Percentiles rank a stretch among this genome's conserved stretches.
Conservation (phyloP, 345 rosid species). For the Brassica cretica region DNA sequence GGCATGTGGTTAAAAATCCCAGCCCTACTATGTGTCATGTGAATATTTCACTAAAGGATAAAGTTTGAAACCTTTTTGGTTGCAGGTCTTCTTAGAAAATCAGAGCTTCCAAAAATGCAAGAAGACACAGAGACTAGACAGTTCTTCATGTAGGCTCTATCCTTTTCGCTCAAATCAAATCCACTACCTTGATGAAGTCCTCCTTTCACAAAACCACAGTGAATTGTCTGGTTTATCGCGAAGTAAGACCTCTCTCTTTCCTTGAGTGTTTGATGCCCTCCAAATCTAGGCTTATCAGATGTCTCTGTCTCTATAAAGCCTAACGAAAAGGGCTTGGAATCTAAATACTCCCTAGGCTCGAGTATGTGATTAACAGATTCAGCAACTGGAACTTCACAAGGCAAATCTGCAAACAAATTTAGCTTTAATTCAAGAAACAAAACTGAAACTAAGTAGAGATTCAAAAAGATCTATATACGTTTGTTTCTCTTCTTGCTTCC, state of each 20-base stretch:
- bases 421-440: constrained; percentile 8
- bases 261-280: constrained; percentile 75
- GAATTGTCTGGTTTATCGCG: constrained; percentile 66
- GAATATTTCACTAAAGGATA: too few relatives aligned
- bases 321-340: constrained; percentile 58
- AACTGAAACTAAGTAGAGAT: background rate
- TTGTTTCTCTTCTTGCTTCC: constrained; percentile 40
- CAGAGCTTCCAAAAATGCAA: constrained; percentile 94
- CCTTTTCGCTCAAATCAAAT: constrained; percentile 66
- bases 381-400: constrained; percentile 60
- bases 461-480: constrained; percentile 8
- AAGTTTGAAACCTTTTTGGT: constrained; percentile 52
- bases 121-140: constrained; percentile 81
- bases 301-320: constrained; percentile 56
- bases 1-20: too few relatives aligned
- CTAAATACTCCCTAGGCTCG: constrained; percentile 53
- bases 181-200: constrained; percentile 51
- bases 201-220: constrained; percentile 86
- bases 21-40: too few relatives aligned
- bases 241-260: constrained; percentile 76
- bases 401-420: constrained; percentile 51
- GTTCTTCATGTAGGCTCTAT: constrained; percentile 68
- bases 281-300: constrained; percentile 59
- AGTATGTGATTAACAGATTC: constrained; percentile 52
- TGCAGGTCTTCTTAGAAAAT: constrained; percentile 85